Evolutionary conservation across 345 rosid species (phyloP).

Genomic region (Syzygium aromaticum): DNA sequence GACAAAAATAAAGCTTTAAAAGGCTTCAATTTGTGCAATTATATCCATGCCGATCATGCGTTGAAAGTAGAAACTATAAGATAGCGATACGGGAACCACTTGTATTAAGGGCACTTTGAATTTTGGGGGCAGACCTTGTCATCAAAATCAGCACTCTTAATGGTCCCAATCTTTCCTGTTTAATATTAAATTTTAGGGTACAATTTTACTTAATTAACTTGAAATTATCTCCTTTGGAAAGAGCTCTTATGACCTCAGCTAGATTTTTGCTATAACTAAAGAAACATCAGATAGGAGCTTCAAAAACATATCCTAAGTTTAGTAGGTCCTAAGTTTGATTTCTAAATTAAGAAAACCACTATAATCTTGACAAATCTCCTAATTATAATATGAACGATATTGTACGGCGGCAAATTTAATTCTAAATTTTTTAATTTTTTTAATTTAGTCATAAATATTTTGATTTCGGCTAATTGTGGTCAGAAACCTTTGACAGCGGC

Average conservation of each 20-base stretch:
- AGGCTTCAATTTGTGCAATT: background rate
- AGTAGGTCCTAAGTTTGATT: background rate
- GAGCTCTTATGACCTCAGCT: background rate
- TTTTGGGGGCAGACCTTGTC: background rate
- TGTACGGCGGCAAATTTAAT: background rate
- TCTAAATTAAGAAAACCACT: background rate
- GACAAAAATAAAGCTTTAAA: rapidly evolving
- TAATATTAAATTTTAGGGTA: background rate
- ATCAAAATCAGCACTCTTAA: background rate
- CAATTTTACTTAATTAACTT: background rate
- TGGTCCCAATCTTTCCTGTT: background rate
- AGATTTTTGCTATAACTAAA: background rate
- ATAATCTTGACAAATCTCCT: background rate
- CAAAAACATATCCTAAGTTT: background rate
- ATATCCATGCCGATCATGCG: rapidly evolving
- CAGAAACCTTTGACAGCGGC: too few species aligned
- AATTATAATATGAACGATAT: background rate
- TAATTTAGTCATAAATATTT: too few species aligned
- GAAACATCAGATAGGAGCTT: background rate
- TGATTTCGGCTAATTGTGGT: too few species aligned
- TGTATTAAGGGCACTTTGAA: background rate
- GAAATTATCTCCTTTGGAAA: background rate
- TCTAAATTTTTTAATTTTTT: too few species aligned
- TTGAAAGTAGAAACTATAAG: background rate
- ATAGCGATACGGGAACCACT: background rate